Conservation (phyloP, 805 yeast species). For the Pachysolen tannophilus region DNA sequence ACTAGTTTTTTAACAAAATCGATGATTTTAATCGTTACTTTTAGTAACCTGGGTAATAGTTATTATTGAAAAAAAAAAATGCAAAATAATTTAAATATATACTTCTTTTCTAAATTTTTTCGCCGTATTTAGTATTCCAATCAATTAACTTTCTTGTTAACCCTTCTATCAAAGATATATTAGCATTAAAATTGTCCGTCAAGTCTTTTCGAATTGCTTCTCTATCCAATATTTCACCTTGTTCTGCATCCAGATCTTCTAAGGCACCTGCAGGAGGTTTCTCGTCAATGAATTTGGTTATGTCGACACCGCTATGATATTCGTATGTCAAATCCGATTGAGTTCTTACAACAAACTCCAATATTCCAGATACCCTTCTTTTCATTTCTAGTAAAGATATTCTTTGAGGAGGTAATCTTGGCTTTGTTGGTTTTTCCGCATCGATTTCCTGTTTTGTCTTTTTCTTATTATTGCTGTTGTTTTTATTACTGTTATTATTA, state of each 20-base stretch:
- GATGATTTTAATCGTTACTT: too few relatives aligned
- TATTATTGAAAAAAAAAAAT: slow-evolving; percentile 1
- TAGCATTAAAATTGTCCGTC: slow-evolving; percentile 46
- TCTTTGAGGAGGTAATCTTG: slow-evolving; percentile 73
- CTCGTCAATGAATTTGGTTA: slow-evolving; percentile 39
- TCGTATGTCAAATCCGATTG: slow-evolving; percentile 78
- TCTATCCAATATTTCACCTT: slow-evolving; percentile 12
- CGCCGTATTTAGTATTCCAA: slow-evolving; percentile 75
- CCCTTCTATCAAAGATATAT: slow-evolving; percentile 59
- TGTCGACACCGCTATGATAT: slow-evolving; percentile 45
- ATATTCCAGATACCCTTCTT: slow-evolving; percentile 78
- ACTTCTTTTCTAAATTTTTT: neutral
- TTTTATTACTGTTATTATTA: slow-evolving; percentile 10
- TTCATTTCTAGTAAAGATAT: slow-evolving; percentile 78
- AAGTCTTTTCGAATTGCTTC: slow-evolving; percentile 25
- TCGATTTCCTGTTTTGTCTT: slow-evolving; percentile 31
- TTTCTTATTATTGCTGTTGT: slow-evolving; percentile 5
- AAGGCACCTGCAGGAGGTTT: slow-evolving; percentile 18
- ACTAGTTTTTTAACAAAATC: too few relatives aligned
- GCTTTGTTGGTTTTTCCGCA: slow-evolving; percentile 68
- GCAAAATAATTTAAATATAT: neutral
- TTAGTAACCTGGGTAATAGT: too few relatives aligned
- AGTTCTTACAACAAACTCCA: slow-evolving; percentile 85
- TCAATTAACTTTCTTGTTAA: slow-evolving; percentile 60
- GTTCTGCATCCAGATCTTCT: slow-evolving; percentile 17